Base-by-base conservation (phyloP, 2,329 filamentous ascomycete genomes). In the Diaporthe sp. region DNA sequence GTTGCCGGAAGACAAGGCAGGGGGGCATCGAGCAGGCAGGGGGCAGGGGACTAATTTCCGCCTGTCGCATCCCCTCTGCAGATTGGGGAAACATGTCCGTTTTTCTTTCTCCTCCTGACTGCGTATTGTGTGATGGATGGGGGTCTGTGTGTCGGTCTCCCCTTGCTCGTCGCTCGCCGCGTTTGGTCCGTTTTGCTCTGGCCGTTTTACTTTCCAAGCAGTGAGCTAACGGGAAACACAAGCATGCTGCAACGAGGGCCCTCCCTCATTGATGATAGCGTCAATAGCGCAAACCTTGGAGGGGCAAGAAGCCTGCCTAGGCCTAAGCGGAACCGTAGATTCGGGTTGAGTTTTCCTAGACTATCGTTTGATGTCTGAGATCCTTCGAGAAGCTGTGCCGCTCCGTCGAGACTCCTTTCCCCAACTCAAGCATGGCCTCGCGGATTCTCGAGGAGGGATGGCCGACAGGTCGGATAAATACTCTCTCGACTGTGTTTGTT, bases 11-110 rank as follows among this genome's bases (percentile, higher is more conserved):
- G 25, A 57, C 49, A 65, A 25, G 46, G 65, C 34, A 70, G 65
- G 71, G 58, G 46, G 15, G 12, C 34, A 65, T 61, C 34, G 31
- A 55, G 28, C 8, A 19, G 57, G 58, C 60, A 61, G 49, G 58
- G 58, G 71, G 34, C 71, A 73, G 61, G 71, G 71, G 46, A 44
- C 22, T 44, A 73, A 73, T 73, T 34, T 73, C 71, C 71, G 71
- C 58, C 55, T 31, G 46, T 62, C 71, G 71, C 57, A 73, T 31
- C 28, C 28, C 28, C 28, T 31, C 28, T 31, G 28, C 71, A 61
- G 57, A 62, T 73, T 73, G 71, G 71, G 58, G 39, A 65, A 53
- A 57, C 57, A 55, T 19, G 37, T 46, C 71, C 71, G 58, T 46
- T 73, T 53, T 49, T 51, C 65, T 28, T 8, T 42, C 65, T 42